Conservation (phyloP, 73 alveolate species). For the Halteria grandinella region DNA sequence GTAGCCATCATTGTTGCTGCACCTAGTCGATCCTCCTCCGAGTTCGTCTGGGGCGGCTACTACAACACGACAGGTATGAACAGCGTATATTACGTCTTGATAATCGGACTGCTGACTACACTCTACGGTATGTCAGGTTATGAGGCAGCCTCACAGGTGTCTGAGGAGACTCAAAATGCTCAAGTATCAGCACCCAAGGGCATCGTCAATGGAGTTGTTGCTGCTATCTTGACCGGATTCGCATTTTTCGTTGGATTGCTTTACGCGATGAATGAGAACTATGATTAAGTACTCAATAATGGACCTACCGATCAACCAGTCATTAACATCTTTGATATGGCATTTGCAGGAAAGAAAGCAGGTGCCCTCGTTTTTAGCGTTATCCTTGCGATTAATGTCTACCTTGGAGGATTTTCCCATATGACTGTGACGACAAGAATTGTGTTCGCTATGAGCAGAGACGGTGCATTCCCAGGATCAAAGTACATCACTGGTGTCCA, state of each 20-base stretch:
- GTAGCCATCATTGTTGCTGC: background rate
- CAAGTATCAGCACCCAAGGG: too few species aligned
- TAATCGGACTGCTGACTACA: background rate
- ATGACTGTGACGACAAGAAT: constrained; percentile 3
- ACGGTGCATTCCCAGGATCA: constrained; percentile 3
- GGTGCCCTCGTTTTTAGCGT: background rate
- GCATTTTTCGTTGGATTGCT: background rate
- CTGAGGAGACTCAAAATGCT: too few species aligned
- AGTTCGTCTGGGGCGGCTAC: constrained; percentile 25
- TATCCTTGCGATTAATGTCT: background rate
- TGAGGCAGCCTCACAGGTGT: too few species aligned
- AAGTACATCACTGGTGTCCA: background rate
- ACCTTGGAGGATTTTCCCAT: background rate
- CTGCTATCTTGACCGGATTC: background rate
- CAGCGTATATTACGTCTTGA: too few species aligned
- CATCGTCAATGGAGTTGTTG: too few species aligned
- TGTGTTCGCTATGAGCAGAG: constrained; percentile 22
- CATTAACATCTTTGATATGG: background rate
- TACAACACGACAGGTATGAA: too few species aligned
- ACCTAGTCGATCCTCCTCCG: background rate
- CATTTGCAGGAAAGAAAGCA: background rate
- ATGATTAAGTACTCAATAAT: background rate
- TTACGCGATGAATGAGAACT: background rate
- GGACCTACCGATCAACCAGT: constrained; percentile 9
- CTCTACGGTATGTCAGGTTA: constrained; percentile 1